These are phyloP conservation scores for Cladosporium cucumerinum DNA, from an alignment of 2,329 filamentous ascomycete genomes.

Conservation along the genomic window DNA sequence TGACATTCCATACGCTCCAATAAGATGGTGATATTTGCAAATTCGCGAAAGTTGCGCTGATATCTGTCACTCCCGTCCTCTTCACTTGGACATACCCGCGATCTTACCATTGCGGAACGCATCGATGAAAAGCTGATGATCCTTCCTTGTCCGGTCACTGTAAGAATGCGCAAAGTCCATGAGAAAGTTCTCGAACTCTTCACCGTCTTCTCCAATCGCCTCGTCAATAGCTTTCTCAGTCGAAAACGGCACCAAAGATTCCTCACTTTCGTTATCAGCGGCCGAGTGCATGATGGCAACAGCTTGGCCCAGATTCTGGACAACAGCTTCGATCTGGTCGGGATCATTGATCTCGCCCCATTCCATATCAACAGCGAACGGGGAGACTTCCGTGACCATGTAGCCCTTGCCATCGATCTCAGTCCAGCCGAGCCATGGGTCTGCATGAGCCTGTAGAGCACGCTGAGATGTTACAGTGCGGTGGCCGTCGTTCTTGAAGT, in stretches of 20 bases:
- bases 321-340: neutral
- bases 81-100: neutral
- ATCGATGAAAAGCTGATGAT: conserved; percentile 10
- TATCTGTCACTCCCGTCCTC: neutral
- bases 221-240: conserved; percentile 3
- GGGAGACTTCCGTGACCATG: conserved; percentile 15
- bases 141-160: neutral
- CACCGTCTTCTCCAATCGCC: neutral
- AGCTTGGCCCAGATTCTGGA: conserved; percentile 1
- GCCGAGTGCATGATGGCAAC: conserved; percentile 12
- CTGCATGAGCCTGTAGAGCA: conserved; percentile 4
- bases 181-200: neutral
- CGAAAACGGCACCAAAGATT: conserved; percentile 1
- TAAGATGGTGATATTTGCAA: neutral
- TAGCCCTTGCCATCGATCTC: conserved; percentile 14
- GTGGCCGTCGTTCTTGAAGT: conserved; percentile 16
- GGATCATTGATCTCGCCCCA: conserved; percentile 4
- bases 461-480: conserved; percentile 12
- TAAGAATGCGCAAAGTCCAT: conserved; percentile 4
- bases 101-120: conserved; percentile 14
- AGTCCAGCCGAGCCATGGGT: conserved; percentile 14
- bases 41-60: neutral
- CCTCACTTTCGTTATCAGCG: conserved; percentile 4
- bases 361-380: conserved; percentile 12
- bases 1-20: too few species aligned